Base-by-base conservation (phyloP, 352 stramenopile species). In the Peronospora destructor region DNA sequence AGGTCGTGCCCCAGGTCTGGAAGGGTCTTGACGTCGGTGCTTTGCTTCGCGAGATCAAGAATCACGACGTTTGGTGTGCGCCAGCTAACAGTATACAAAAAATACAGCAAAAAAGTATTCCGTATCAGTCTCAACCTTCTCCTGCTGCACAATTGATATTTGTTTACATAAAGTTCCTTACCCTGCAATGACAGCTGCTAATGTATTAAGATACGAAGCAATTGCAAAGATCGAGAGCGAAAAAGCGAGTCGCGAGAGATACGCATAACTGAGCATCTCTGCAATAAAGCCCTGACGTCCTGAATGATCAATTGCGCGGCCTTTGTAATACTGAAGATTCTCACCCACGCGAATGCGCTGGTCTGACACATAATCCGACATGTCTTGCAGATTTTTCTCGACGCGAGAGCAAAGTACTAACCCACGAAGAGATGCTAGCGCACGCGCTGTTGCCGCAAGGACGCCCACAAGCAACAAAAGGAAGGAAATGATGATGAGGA, bases 241-340 rank as follows among this genome's bases (percentile, higher is more conserved):
- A 49, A 91, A 88, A 12, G 74, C 80, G 28, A 93, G 71, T 2
- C 83, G 69, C 28, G 80, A 91, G 16, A 93, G 67, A 56, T 93
- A 93, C 13, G 81, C 76, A 52, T 81, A 87, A 71, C 80, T 91
- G 44, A 91, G 68, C 83, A 93, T 93, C 66, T 93, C 80, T 38
- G 72, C 68, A 53, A 91, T 85, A 59, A 93, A 93, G 23, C 83
- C 83, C 61, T 90, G 77, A 14, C 76, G 79, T 0, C 61, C 67
- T 43, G 73, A 86, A 61, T 90, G 79, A 60, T 81, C 73, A 46
- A 87, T 87, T 29, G 77, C 82, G 36, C 68, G 69, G 30, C 59
- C 67, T 47, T 85, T 85, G 34, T 88, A 68, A 58, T 84, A 81
- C 64, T 80, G 68, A 53, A 90, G 57, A 56, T 87, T 83, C 53